Percentiles rank a stretch among this genome's conserved stretches.
Evolutionary conservation across 345 rosid genomes (phyloP).

Genomic region (Lepidium aucheri): DNA sequence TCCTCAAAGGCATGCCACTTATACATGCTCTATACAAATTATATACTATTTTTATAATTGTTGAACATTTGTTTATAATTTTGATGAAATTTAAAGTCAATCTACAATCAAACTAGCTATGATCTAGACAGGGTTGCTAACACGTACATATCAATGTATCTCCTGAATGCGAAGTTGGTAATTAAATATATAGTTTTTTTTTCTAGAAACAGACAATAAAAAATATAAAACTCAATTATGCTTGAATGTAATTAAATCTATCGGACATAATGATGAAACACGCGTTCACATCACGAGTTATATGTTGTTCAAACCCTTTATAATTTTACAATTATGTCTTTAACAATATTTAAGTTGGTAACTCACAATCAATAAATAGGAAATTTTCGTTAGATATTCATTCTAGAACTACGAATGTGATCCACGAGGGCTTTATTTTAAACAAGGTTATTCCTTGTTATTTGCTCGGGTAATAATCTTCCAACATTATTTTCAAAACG

Average conservation of each 20-base stretch:
- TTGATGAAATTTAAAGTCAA: neutral
- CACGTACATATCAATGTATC: slow-evolving; percentile 11
- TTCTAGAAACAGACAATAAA: neutral
- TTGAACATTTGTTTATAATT: neutral
- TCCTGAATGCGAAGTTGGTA: slow-evolving; percentile 1
- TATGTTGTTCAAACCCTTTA: neutral
- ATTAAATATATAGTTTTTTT: neutral
- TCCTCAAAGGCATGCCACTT: slow-evolving; percentile 29
- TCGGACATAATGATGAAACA: slow-evolving; percentile 15
- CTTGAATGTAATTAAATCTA: neutral
- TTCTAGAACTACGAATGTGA: neutral
- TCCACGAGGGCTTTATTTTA: neutral
- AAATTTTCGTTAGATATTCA: neutral
- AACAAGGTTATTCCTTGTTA: neutral
- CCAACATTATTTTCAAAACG: neutral
- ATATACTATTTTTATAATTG: neutral
- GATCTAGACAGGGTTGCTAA: slow-evolving; percentile 15
- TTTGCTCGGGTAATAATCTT: neutral
- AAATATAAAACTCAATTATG: neutral
- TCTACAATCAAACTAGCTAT: slow-evolving; percentile 1
- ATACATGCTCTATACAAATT: neutral
- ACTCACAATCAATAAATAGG: slow-evolving; percentile 10
- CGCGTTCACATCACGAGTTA: slow-evolving; percentile 2
- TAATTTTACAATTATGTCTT: neutral
- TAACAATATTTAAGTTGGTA: slow-evolving; percentile 23